A percentile compares a stretch with the other conserved stretches of the same genome.
phyloP scores from a whole-genome alignment of 2,329 filamentous ascomycete genomes.

The Pseudogymnoascus sp. region DNA sequence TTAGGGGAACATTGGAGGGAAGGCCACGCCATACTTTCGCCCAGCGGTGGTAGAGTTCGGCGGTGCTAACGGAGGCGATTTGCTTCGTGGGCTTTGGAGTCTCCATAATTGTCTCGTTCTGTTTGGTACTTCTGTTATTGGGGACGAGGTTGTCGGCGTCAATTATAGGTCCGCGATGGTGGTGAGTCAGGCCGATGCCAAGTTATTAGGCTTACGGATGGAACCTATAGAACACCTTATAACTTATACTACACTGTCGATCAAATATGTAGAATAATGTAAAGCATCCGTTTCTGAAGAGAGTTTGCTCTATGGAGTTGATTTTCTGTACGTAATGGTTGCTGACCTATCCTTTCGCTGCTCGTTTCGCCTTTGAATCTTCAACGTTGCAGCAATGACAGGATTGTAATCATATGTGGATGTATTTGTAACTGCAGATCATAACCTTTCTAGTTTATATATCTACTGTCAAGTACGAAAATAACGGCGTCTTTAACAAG shows the following conservation, averaged over 20 bases:
- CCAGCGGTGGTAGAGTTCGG: constrained; percentile 42
- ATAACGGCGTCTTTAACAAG: background rate
- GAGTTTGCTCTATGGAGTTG: background rate
- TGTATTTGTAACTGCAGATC: background rate
- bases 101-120: background rate
- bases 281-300: background rate
- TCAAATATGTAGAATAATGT: background rate
- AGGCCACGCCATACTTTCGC: constrained; percentile 24
- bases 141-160: background rate
- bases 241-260: background rate
- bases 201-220: background rate
- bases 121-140: too few relatives aligned
- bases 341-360: background rate
- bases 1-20: constrained; percentile 6
- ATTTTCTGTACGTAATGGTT: background rate
- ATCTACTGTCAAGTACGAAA: background rate
- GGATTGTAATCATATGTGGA: background rate
- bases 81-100: constrained; percentile 12
- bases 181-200: background rate
- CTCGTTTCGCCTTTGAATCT: background rate
- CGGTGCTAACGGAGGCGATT: constrained; percentile 31
- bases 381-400: background rate
- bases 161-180: background rate
- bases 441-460: background rate
- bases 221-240: background rate